Evolutionary conservation across 78 protist genomes (phyloP).

Genomic region (slime mould (Dictyostelium discoideum)): DNA sequence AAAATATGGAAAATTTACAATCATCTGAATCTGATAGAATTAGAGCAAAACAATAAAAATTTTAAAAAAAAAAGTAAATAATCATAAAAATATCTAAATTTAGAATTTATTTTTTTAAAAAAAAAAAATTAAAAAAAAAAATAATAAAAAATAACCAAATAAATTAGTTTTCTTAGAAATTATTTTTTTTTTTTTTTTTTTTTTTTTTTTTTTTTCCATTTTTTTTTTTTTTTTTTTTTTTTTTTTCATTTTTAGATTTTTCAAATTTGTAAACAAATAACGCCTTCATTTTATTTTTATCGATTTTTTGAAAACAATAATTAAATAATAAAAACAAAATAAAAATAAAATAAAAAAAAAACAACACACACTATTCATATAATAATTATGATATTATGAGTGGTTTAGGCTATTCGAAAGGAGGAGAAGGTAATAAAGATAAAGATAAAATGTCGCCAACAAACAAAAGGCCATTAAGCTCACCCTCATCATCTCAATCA

Average conservation of each 20-base stretch:
- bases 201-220: neutral
- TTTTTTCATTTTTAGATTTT: neutral
- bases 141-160: too few relatives aligned
- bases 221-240: neutral
- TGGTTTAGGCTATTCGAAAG: neutral
- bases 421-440: neutral
- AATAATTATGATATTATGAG: conserved; percentile 7
- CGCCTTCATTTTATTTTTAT: too few relatives aligned
- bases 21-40: neutral
- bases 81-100: neutral
- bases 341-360: neutral
- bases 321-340: neutral
- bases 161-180: neutral
- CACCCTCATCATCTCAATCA: neutral
- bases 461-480: neutral
- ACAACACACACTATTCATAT: neutral
- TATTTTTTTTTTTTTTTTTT: neutral
- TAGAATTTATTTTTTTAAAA: neutral
- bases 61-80: too few relatives aligned
- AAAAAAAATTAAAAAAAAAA: neutral
- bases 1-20: neutral
- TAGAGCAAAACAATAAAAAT: neutral
- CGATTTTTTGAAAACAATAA: too few relatives aligned
- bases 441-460: neutral
- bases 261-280: neutral